These are phyloP conservation scores for Apiospora sp. DNA, from an alignment of 2,329 filamentous ascomycete genomes.

Conservation along the genomic window DNA sequence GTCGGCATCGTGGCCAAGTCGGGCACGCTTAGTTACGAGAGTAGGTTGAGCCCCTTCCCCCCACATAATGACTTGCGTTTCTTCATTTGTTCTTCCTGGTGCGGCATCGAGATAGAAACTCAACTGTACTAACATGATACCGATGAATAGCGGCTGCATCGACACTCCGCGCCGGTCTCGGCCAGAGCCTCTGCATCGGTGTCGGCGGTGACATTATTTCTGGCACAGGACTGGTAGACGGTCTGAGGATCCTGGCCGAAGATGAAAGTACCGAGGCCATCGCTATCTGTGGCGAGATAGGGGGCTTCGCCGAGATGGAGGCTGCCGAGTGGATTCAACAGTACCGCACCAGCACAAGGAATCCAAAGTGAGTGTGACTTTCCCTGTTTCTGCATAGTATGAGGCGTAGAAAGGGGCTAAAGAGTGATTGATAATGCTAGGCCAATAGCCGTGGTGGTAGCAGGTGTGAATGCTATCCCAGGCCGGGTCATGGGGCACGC, in stretches of 20 bases:
- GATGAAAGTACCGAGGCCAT: conserved; percentile 76
- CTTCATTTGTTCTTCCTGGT: too few relatives aligned
- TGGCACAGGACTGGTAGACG: conserved; percentile 78
- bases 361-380: conserved; percentile 66
- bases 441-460: conserved; percentile 77
- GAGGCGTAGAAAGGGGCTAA: background rate
- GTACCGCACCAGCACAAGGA: conserved; percentile 63
- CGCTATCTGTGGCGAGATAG: conserved; percentile 76
- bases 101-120: background rate
- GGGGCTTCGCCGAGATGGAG: conserved; percentile 73
- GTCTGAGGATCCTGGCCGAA: conserved; percentile 69
- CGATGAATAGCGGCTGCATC: conserved; percentile 67
- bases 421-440: conserved; percentile 45
- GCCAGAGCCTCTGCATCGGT: conserved; percentile 76
- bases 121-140: conserved; percentile 22
- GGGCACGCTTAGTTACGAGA: conserved; percentile 76
- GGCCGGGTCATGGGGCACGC: conserved; percentile 81
- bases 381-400: background rate
- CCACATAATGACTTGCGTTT: too few relatives aligned
- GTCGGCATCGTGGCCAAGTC: conserved; percentile 78
- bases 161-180: conserved; percentile 72
- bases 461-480: conserved; percentile 68
- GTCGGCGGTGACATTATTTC: conserved; percentile 77
- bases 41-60: conserved; percentile 34
- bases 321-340: conserved; percentile 77